A percentile compares a stretch with the other conserved stretches of the same genome.
phyloP scores from a whole-genome alignment of 768 basidiomycete species.

The Clitopilus hobsonii region DNA sequence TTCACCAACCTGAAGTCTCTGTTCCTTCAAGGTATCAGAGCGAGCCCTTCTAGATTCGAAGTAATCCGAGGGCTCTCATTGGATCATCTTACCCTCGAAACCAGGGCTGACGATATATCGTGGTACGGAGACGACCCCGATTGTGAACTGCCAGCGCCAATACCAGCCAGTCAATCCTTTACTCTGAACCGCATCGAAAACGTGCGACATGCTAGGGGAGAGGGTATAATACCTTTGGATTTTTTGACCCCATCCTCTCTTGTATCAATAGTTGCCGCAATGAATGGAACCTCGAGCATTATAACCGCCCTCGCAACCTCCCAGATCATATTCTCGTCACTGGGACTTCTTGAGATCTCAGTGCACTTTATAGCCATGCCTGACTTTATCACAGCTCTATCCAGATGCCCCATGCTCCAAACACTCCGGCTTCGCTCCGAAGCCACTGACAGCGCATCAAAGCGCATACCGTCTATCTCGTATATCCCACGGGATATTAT shows the following conservation, averaged over 20 bases:
- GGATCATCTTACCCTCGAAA: conserved; percentile 13
- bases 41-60: conserved; percentile 6
- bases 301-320: conserved; percentile 6
- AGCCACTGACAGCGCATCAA: conserved; percentile 5
- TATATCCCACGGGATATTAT: conserved; percentile 8
- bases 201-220: conserved; percentile 4
- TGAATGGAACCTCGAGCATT: conserved; percentile 13
- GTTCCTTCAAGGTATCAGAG: conserved; percentile 10
- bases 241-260: conserved; percentile 10
- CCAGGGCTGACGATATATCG: conserved; percentile 8
- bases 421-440: conserved; percentile 14
- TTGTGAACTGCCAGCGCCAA: conserved; percentile 5
- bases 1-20: conserved; percentile 12
- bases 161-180: conserved; percentile 11
- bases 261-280: conserved; percentile 10
- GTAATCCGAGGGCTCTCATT: conserved; percentile 5
- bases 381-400: conserved; percentile 12
- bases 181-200: conserved; percentile 11
- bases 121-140: conserved; percentile 4
- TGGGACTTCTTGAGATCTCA: conserved; percentile 12
- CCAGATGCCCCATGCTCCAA: conserved; percentile 10
- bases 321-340: conserved; percentile 5
- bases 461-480: neutral
- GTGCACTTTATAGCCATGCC: conserved; percentile 9
- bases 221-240: conserved; percentile 4